Evolutionary conservation across 2,329 filamentous ascomycete genomes (phyloP), one percentile per base, ranked within the genome.

Genomic region (Zelopaecilomyces penicillatus): DNA sequence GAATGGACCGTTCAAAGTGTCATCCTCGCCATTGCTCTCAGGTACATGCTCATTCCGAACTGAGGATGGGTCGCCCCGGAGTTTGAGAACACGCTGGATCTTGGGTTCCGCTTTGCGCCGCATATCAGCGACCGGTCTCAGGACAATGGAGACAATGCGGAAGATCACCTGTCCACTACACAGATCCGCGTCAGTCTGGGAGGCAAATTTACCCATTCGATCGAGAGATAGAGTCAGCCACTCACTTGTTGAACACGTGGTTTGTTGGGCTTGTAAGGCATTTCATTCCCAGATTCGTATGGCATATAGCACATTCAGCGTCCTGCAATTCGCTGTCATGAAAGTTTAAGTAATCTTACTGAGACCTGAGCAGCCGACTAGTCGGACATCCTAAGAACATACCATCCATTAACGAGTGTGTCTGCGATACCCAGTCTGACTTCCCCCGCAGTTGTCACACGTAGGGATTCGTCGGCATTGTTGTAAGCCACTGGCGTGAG

Each of bases 231-330:
- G 19, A 28, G 33, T 2, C 11, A 37, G 33, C 6, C n/a, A 50
- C 62, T 51, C 50, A 70, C 69, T 60, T 49, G 12, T 60, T 45
- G 27, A 70, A 46, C 26, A 64, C 60, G 50, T 70, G 66, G 39
- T 66, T 66, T 1, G 54, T 38, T 0, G 64, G 58, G 9, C 58
- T 61, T 1, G 52, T 51, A 6, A 65, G 10, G 50, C 63, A 69
- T 42, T 55, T 58, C 7, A 65, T 53, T 6, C 67, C 67, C 7
- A 71, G 35, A 1, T 57, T 45, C 11, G 56, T 45, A 19, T 45
- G 37, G 45, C 65, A 71, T 5, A 46, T 39, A 4, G 42, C 36
- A 45, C 68, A 70, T 2, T 52, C 52, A 29, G 69, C 51, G 43
- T 65, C 60, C 42, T 65, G 65, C 10, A 69, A 52, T 32, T 57